These are phyloP conservation scores for Pichia rugopelliculosa DNA, from an alignment of 805 yeast genomes.

Conservation along the genomic window DNA sequence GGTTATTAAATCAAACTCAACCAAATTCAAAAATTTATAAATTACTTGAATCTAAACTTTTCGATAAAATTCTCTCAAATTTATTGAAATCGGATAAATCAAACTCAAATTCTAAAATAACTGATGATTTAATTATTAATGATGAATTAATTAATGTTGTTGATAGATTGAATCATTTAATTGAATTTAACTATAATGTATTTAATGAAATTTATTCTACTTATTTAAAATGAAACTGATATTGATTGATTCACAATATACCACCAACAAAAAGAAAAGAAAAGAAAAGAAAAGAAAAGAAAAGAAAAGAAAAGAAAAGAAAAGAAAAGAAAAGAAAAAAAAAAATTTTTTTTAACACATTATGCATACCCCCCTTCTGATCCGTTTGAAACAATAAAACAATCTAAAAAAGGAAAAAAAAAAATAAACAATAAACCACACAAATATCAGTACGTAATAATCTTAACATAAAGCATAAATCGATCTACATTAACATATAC, in stretches of 20 bases:
- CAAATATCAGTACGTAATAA: too few relatives aligned
- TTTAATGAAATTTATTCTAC: conserved; percentile 57
- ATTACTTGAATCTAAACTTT: conserved; percentile 57
- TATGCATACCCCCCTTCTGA: too few relatives aligned
- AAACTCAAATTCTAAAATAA: conserved; percentile 2
- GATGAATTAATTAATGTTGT: conserved; percentile 55
- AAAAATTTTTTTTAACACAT: too few relatives aligned
- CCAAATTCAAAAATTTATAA: conserved; percentile 73
- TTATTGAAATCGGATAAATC: not conserved
- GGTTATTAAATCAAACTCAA: conserved; percentile 83
- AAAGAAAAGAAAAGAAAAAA: too few relatives aligned
- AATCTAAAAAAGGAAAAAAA: too few relatives aligned
- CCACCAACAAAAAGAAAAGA: not conserved
- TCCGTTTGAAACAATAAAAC: too few relatives aligned
- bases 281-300: too few relatives aligned
- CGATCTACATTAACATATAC: too few relatives aligned
- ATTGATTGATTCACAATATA: not conserved
- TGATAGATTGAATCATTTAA: conserved; percentile 55
- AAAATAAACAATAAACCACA: too few relatives aligned
- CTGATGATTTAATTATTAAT: conserved; percentile 25
- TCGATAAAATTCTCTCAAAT: conserved; percentile 16
- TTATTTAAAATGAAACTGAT: not conserved
- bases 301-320: too few relatives aligned
- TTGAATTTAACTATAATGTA: conserved; percentile 77
- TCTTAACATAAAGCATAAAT: too few relatives aligned